phyloP scores from a whole-genome alignment of 1,284 basidiomycete species.

The Fomes fomentarius region DNA sequence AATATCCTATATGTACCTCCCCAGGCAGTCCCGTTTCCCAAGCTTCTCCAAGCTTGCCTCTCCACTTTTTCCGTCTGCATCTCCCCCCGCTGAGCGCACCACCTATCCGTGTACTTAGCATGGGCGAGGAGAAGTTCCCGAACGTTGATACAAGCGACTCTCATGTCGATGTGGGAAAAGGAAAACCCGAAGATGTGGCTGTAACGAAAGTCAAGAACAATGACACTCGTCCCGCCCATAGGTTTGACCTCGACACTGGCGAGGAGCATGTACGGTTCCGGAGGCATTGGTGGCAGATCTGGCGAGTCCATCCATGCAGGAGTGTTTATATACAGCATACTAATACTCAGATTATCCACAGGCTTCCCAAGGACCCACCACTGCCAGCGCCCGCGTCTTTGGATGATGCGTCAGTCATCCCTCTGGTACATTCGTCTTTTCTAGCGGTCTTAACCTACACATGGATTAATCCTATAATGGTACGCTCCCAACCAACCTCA shows the following conservation, averaged over 20 bases:
- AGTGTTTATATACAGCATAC: background rate
- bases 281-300: constrained; percentile 53
- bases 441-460: constrained; percentile 62
- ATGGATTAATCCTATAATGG: constrained; percentile 76
- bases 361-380: constrained; percentile 63
- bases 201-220: constrained; percentile 1
- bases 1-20: too few species aligned
- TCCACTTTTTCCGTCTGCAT: background rate
- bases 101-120: background rate
- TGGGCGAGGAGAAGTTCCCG: constrained; percentile 13
- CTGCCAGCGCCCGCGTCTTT: constrained; percentile 58
- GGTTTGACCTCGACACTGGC: constrained; percentile 50
- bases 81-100: background rate
- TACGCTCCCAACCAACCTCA: too few species aligned
- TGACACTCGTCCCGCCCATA: constrained; percentile 17
- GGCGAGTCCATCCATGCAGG: constrained; percentile 31
- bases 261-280: constrained; percentile 46
- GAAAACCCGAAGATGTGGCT: constrained; percentile 2
- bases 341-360: constrained; percentile 23
- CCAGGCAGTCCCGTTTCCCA: too few species aligned
- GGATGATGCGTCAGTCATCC: constrained; percentile 62
- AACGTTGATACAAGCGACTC: constrained; percentile 18
- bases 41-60: too few species aligned
- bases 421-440: constrained; percentile 58
- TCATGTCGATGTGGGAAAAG: constrained; percentile 21